Percentiles rank a stretch among this genome's conserved stretches.
Conservation (phyloP, 768 basidiomycete genomes). For the Brasilioporus rufonigricans region DNA sequence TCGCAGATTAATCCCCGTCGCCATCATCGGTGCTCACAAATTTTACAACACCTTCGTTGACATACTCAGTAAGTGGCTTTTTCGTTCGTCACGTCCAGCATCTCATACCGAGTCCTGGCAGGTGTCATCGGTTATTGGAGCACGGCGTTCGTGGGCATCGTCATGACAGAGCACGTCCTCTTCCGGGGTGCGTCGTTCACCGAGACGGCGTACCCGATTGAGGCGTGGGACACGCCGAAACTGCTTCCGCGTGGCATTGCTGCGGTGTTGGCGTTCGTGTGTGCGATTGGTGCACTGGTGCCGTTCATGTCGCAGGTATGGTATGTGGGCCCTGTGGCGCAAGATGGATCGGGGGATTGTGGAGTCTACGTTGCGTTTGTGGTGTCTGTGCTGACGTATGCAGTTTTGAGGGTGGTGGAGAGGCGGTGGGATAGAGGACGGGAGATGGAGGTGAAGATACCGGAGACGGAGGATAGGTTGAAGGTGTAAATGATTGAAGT, state of each 20-base stretch:
- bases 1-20: conserved; percentile 43
- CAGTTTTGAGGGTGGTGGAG: conserved; percentile 29
- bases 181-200: conserved; percentile 29
- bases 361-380: conserved; percentile 42
- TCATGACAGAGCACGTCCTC: conserved; percentile 44
- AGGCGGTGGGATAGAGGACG: not conserved
- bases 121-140: conserved; percentile 46
- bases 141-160: conserved; percentile 35
- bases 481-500: not conserved
- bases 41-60: conserved; percentile 23
- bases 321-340: conserved; percentile 50
- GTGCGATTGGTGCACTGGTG: conserved; percentile 39
- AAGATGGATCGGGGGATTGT: conserved; percentile 44
- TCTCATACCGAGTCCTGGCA: not conserved
- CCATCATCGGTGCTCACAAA: conserved; percentile 43
- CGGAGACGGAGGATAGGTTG: not conserved
- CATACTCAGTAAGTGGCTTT: not conserved
- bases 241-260: conserved; percentile 42
- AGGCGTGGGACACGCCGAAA: conserved; percentile 5
- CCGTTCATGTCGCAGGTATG: conserved; percentile 53
- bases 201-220: not conserved
- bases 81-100: not conserved
- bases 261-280: conserved; percentile 39
- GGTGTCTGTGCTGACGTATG: conserved; percentile 33
- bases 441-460: not conserved